These are phyloP conservation scores for Leavenworthia alabamica DNA, from an alignment of 345 rosid genomes.

Conservation along the genomic window DNA sequence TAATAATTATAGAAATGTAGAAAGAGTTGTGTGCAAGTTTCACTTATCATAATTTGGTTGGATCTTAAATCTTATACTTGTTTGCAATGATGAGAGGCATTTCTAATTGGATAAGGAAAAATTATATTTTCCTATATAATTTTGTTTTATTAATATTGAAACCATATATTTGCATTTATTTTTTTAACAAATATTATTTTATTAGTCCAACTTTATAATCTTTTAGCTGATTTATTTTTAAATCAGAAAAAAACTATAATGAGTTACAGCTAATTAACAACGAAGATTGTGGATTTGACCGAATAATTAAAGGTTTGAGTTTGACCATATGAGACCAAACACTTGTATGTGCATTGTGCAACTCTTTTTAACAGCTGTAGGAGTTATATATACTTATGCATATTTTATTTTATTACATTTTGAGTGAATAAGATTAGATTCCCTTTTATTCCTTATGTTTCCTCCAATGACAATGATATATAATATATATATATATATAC, in stretches of 20 bases:
- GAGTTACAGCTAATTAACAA: slow-evolving; percentile 28
- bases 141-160: not conserved
- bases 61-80: slow-evolving; percentile 13
- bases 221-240: not conserved
- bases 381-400: not conserved
- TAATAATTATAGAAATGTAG: slow-evolving; percentile 16
- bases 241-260: not conserved
- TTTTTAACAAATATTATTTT: not conserved
- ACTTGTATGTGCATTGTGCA: not conserved
- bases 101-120: slow-evolving; percentile 4
- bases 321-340: slow-evolving; percentile 20
- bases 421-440: slow-evolving; percentile 3
- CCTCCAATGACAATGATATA: slow-evolving; percentile 7
- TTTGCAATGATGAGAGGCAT: slow-evolving; percentile 27
- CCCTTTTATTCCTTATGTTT: slow-evolving; percentile 25
- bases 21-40: slow-evolving; percentile 31
- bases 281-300: slow-evolving; percentile 30
- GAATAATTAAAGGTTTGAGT: slow-evolving; percentile 20
- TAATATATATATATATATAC: not conserved
- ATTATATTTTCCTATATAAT: not conserved
- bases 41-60: slow-evolving; percentile 27
- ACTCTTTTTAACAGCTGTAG: slow-evolving; percentile 22
- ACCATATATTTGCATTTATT: not conserved
- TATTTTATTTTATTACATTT: not conserved
- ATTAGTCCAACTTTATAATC: not conserved